Conservation (phyloP, 129 eudicot species). For the Flaveria brownii region DNA sequence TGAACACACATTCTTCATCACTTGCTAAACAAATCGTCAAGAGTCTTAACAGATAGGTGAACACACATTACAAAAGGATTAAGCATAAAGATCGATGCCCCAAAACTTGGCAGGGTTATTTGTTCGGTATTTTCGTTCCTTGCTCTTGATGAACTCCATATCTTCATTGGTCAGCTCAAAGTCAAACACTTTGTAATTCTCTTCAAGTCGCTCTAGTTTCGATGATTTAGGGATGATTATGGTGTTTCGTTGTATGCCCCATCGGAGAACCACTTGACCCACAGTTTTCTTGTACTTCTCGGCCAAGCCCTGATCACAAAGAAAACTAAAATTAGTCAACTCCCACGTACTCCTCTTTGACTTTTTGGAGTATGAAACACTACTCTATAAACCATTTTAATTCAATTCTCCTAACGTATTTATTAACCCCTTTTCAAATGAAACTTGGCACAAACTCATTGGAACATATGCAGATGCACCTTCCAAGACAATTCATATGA, state of each 20-base stretch:
- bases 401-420: no score
- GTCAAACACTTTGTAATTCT: constrained; percentile 68
- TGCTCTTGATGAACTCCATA: constrained; percentile 65
- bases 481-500: no score
- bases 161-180: constrained; percentile 77
- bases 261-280: constrained; percentile 81
- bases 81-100: constrained; percentile 82
- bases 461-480: no score
- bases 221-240: constrained; percentile 88
- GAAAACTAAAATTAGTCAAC: not conserved
- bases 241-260: constrained; percentile 89
- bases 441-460: no score
- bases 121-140: constrained; percentile 71
- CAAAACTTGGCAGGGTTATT: constrained; percentile 83
- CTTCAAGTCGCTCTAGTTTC: constrained; percentile 65
- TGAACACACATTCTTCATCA: no score
- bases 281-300: constrained; percentile 76
- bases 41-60: no score
- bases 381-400: no score
- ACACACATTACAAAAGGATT: not conserved
- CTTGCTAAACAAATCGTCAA: no score
- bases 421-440: no score
- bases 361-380: no score
- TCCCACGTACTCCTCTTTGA: not conserved
- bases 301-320: constrained; percentile 52